Conservation (phyloP, 2,329 filamentous ascomycete genomes). For the Alternaria postmessia region DNA sequence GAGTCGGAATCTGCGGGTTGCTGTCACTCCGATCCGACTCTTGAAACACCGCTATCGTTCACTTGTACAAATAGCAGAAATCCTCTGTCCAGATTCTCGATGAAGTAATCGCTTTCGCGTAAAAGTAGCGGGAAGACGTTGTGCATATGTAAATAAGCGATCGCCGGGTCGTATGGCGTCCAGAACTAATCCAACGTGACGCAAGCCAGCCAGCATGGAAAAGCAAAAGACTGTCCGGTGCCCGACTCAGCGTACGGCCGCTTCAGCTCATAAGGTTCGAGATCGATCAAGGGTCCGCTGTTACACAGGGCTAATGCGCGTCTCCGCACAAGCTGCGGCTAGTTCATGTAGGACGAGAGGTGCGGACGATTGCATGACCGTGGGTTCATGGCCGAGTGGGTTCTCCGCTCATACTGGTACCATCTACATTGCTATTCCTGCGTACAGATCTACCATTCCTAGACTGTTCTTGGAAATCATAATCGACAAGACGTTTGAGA, state of each 20-base stretch:
- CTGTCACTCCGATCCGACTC: conserved; percentile 1
- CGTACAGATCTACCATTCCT: neutral
- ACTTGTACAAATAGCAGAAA: neutral
- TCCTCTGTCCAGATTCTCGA: neutral
- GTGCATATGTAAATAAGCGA: conserved; percentile 1
- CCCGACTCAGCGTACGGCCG: conserved; percentile 4
- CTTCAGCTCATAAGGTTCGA: conserved; percentile 10
- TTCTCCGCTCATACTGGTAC: neutral
- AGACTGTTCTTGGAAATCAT: neutral
- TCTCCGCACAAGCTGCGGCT: conserved; percentile 16
- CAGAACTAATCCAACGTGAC: conserved; percentile 10
- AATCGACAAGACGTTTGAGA: neutral
- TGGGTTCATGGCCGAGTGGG: conserved; percentile 1
- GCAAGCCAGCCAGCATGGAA: conserved; percentile 16
- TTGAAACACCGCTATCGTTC: conserved; percentile 3
- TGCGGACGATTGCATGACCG: conserved; percentile 1
- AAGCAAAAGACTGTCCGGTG: conserved; percentile 10
- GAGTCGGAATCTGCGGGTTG: neutral
- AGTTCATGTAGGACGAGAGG: conserved; percentile 3
- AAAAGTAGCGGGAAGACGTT: conserved; percentile 1
- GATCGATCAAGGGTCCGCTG: conserved; percentile 14
- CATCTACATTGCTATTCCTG: neutral
- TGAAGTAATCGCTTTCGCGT: neutral
- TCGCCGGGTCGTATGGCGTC: neutral
- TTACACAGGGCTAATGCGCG: conserved; percentile 8